Base-by-base conservation (phyloP, 1,139 yeast genomes). In the Yamadazyma buinensis region DNA sequence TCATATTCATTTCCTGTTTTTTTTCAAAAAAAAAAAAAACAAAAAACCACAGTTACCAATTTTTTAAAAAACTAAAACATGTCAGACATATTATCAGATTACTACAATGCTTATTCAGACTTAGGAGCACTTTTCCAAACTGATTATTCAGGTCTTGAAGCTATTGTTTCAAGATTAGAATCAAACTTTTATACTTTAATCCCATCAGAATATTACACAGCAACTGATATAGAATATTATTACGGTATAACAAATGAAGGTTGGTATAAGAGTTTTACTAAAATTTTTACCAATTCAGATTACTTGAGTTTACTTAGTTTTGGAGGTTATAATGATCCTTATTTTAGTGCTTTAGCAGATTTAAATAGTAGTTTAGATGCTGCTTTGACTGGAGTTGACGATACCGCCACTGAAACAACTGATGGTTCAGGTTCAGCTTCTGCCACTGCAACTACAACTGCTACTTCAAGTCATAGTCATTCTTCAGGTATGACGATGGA, bases 251-350 rank as follows among this genome's bases (percentile, higher is more conserved):
- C 28, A 15, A n/a, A 14, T 25, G 32, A 23, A 10, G 21, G 26
- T 18, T 33, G 36, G 36, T 33, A 13, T 15, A 20, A 19, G 11
- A 14, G 28, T 12, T 33, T 29, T 15, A 33, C 36, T 25, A 13
- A 17, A 14, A 23, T 29, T 11, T 24, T 28, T 8, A 30, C 33
- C 25, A 30, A 30, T 30, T 30, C 33, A 12, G 34, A 32, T 15
- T 32, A 14, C 23, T 26, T 32, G 12, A 30, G 27, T 8, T 14
- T 32, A 6, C 6, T 18, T 13, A 24, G 32, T 29, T 20, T n/a
- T 23, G 14, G 25, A n/a, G 19, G 19, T 17, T 18, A 6, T 15
- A 4, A 18, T 14, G 11, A 8, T 14, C 19, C 27, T 11, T 13
- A 9, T 8, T 7, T 19, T 9, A 17, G 22, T 26, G 29, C 29